Evolutionary conservation across 768 basidiomycete genomes (phyloP).

Genomic region (Candolleomyces aberdarensis): DNA sequence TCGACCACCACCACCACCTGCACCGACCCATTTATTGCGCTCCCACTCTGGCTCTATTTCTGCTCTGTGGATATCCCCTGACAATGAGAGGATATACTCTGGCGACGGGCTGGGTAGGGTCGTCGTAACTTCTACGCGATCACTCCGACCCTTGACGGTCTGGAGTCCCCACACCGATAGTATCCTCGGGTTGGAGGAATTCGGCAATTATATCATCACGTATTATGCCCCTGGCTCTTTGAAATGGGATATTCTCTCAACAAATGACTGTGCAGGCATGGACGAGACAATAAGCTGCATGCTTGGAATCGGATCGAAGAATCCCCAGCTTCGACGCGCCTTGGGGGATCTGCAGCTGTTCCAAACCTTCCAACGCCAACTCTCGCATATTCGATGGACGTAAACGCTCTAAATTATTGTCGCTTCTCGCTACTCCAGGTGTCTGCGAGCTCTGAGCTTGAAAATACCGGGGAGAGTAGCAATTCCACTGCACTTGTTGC

Average conservation of each 20-base stretch:
- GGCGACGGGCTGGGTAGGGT: slow-evolving; percentile 82
- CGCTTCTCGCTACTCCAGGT: slow-evolving; percentile 67
- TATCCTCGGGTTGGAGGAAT: slow-evolving; percentile 78
- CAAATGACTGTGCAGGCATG: slow-evolving; percentile 51
- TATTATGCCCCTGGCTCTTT: slow-evolving; percentile 24
- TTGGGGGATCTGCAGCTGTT: slow-evolving; percentile 57
- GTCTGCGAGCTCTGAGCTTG: neutral
- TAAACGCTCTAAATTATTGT: slow-evolving; percentile 94
- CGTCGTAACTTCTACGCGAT: slow-evolving; percentile 69
- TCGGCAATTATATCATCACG: slow-evolving; percentile 69
- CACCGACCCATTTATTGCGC: slow-evolving; percentile 75
- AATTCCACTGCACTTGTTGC: slow-evolving; percentile 56
- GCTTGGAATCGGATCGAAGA: slow-evolving; percentile 61
- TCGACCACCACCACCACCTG: slow-evolving; percentile 35
- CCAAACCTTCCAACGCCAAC: slow-evolving; percentile 47
- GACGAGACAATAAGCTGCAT: slow-evolving; percentile 82
- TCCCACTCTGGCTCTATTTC: slow-evolving; percentile 64
- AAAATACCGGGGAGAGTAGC: slow-evolving; percentile 1
- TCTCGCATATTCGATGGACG: slow-evolving; percentile 70
- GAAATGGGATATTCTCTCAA: neutral
- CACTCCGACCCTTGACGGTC: slow-evolving; percentile 64
- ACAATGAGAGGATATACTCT: slow-evolving; percentile 83
- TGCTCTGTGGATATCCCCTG: slow-evolving; percentile 57
- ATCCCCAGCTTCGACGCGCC: slow-evolving; percentile 34
- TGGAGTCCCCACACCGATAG: slow-evolving; percentile 83